Conservation (phyloP, 331 rosid species). For the Telfairia occidentalis region DNA sequence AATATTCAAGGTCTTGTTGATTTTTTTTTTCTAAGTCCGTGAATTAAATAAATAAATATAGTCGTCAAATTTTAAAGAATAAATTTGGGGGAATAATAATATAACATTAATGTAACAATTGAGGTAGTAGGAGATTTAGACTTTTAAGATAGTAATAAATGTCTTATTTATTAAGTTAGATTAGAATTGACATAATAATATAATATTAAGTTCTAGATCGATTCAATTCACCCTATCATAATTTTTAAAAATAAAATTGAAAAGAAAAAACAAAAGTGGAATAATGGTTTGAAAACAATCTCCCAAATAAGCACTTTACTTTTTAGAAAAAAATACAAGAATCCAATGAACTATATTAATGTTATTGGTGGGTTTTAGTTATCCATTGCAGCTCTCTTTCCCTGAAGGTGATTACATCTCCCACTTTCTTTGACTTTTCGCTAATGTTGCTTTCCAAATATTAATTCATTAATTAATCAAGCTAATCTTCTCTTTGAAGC, state of each 20-base stretch:
- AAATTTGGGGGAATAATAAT: no score
- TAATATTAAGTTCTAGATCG: not conserved
- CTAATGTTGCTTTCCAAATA: not conserved
- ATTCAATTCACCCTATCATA: not conserved
- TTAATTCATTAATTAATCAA: not conserved
- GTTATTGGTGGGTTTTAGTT: conserved; percentile 22
- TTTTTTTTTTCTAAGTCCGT: no score
- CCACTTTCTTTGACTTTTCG: conserved; percentile 79
- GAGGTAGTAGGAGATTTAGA: no score
- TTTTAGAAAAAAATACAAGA: not conserved
- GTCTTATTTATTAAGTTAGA: no score
- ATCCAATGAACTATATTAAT: conserved; percentile 3
- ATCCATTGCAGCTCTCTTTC: conserved; percentile 20
- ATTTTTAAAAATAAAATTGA: not conserved
- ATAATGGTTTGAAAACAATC: not conserved
- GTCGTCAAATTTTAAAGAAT: no score
- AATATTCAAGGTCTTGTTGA: no score
- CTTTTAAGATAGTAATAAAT: no score
- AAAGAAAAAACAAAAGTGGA: not conserved
- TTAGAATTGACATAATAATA: not conserved
- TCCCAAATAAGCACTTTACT: not conserved
- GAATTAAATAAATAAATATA: not conserved
- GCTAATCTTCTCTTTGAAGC: conserved; percentile 8
- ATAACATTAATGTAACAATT: no score
- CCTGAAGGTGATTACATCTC: conserved; percentile 32